A percentile compares a stretch with the other conserved stretches of the same genome.
These are phyloP conservation scores for Coffea eugenioides DNA, from an alignment of 257 asterid species.

Conservation along the genomic window DNA sequence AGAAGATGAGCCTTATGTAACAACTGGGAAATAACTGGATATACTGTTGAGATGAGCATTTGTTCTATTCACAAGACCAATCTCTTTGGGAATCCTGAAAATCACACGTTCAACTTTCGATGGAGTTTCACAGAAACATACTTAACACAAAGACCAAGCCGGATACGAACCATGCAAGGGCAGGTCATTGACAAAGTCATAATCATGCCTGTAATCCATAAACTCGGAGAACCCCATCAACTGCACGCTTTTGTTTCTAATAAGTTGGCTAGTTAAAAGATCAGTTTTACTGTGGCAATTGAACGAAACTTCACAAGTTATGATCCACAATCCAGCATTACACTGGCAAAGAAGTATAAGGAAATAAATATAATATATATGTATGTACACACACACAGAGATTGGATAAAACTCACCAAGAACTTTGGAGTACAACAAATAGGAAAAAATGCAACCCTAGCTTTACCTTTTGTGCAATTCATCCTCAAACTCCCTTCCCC, in stretches of 20 bases:
- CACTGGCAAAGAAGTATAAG: neutral
- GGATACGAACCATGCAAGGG: neutral
- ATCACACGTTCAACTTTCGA: neutral
- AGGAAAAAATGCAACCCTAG: constrained; percentile 6
- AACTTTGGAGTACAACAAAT: neutral
- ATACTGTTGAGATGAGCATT: neutral
- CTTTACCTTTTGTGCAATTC: constrained; percentile 93
- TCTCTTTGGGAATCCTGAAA: neutral
- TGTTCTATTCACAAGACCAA: neutral
- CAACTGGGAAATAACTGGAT: neutral
- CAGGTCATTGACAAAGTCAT: neutral
- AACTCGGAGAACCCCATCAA: neutral
- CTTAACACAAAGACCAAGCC: neutral
- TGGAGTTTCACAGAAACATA: neutral
- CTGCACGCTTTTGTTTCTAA: neutral
- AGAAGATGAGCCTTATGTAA: neutral
- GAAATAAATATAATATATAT: no score
- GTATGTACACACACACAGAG: neutral
- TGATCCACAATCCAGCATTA: neutral
- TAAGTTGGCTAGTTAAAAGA: neutral
- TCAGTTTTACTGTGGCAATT: neutral
- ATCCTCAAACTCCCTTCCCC: constrained; percentile 99
- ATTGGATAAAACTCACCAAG: neutral
- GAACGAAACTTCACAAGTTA: neutral
- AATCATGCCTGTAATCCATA: neutral